Evolutionary conservation across 2,329 filamentous ascomycete species (phyloP).

Genomic region (Verticillium dahliae): DNA sequence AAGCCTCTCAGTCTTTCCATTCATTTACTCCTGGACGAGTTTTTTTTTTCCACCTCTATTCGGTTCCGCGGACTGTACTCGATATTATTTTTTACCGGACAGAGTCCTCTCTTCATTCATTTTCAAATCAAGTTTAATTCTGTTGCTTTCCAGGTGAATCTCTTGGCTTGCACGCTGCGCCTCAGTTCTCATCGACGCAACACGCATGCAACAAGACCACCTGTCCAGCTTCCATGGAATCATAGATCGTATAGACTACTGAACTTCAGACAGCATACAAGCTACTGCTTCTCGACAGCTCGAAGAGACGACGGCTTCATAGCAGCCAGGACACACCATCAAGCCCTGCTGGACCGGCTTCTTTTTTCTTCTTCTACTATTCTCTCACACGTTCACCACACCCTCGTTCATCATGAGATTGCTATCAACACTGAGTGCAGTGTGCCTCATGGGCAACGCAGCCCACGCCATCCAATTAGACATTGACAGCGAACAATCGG

Average conservation of each 20-base stretch:
- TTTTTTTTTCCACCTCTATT: background rate
- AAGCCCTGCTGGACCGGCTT: background rate
- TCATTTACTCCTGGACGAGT: conserved; percentile 1
- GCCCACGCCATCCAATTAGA: conserved; percentile 6
- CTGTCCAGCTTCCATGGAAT: background rate
- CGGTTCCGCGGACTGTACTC: background rate
- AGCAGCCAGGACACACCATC: background rate
- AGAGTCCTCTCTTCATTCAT: background rate
- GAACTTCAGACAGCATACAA: background rate
- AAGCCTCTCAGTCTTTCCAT: background rate
- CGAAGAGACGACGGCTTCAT: background rate
- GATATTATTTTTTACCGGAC: background rate
- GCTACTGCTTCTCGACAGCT: background rate
- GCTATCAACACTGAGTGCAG: background rate
- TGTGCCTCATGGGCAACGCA: conserved; percentile 3
- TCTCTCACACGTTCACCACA: background rate
- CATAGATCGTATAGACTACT: background rate
- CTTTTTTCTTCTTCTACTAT: background rate
- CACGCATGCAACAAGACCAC: background rate
- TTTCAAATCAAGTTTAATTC: background rate
- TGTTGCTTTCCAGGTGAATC: background rate
- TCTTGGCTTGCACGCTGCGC: background rate
- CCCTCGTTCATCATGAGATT: background rate
- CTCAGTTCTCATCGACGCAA: background rate
- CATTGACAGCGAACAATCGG: conserved; percentile 37